Evolutionary conservation across 2,329 filamentous ascomycete genomes (phyloP).

Genomic region (Aspergillus sp.): DNA sequence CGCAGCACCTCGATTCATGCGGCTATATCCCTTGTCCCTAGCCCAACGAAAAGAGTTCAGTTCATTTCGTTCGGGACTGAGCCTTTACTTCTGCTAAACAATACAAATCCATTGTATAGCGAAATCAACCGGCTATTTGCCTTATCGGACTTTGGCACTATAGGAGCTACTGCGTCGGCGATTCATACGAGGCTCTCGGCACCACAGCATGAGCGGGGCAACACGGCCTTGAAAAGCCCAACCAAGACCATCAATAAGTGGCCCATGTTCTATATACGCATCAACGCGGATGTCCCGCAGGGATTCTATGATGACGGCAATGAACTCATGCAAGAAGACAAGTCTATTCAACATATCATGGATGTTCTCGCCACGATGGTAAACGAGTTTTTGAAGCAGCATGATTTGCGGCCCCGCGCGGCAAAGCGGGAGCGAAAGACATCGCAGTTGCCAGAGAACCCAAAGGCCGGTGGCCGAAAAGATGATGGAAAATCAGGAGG

Average conservation of each 20-base stretch:
- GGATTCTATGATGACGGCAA: constrained; percentile 30
- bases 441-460: constrained; percentile 3
- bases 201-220: constrained; percentile 20
- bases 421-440: constrained; percentile 11
- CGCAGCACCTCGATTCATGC: constrained; percentile 55
- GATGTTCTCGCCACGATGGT: constrained; percentile 61
- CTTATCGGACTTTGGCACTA: constrained; percentile 64
- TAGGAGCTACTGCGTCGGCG: constrained; percentile 38
- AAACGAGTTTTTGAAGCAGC: constrained; percentile 63
- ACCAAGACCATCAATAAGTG: constrained; percentile 67
- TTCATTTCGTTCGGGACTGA: constrained; percentile 71
- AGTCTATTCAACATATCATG: constrained; percentile 46
- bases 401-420: constrained; percentile 55
- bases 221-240: constrained; percentile 41
- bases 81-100: constrained; percentile 50
- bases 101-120: constrained; percentile 60
- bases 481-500: constrained; percentile 1
- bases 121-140: constrained; percentile 69
- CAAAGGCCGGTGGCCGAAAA: background rate
- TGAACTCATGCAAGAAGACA: constrained; percentile 22
- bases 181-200: constrained; percentile 14
- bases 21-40: constrained; percentile 60
- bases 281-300: constrained; percentile 44
- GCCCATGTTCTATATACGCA: constrained; percentile 80
- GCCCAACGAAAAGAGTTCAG: constrained; percentile 62